Conservation (phyloP, 768 basidiomycete genomes). For the Arthromyces matolae region DNA sequence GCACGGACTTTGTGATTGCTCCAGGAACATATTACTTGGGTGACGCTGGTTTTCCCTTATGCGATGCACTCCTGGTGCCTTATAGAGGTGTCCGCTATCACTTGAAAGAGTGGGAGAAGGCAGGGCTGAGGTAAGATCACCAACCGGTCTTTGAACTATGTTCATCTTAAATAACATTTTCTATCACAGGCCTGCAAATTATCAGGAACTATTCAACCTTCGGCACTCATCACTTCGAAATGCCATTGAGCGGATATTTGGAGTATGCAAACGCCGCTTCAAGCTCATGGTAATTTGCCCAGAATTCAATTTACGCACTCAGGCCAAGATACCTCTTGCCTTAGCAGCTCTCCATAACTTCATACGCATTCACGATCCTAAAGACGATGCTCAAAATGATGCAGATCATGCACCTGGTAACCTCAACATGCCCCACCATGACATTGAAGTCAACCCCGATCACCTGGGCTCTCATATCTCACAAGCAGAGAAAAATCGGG, state of each 20-base stretch:
- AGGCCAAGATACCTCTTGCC: conserved; percentile 22
- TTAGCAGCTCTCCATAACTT: conserved; percentile 28
- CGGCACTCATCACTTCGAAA: conserved; percentile 36
- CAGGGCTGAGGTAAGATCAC: not conserved
- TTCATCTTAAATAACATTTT: too few relatives aligned
- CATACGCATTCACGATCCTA: conserved; percentile 22
- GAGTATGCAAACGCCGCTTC: conserved; percentile 21
- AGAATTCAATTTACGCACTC: conserved; percentile 12
- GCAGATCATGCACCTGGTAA: not conserved
- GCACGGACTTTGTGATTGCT: not conserved
- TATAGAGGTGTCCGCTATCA: not conserved
- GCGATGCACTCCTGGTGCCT: not conserved
- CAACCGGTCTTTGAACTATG: too few relatives aligned
- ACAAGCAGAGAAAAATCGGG: conserved; percentile 17
- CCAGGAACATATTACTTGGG: not conserved
- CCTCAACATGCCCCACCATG: not conserved
- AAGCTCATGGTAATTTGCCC: conserved; percentile 14
- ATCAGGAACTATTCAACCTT: conserved; percentile 40
- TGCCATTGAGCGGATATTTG: conserved; percentile 33
- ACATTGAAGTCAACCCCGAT: conserved; percentile 14
- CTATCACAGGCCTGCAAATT: conserved; percentile 32
- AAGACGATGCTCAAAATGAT: conserved; percentile 2
- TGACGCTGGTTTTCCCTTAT: not conserved
- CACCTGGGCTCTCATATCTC: conserved; percentile 10
- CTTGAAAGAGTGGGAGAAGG: not conserved